phyloP scores from a whole-genome alignment of 139 green algal genomes.

The Zygnema cylindricum region DNA sequence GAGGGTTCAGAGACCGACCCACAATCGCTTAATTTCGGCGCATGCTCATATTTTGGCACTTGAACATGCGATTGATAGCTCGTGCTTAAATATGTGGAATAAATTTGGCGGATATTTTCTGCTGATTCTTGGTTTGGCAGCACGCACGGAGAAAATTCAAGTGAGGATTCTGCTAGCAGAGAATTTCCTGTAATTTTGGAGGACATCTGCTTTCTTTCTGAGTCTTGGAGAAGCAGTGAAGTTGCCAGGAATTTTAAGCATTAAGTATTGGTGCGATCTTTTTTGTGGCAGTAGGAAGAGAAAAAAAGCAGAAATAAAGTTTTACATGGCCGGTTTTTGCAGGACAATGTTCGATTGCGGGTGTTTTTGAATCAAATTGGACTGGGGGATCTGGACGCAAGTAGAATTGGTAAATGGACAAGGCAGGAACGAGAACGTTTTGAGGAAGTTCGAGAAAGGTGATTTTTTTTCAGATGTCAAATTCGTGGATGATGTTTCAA shows the following conservation, averaged over 20 bases:
- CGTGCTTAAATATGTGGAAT: neutral
- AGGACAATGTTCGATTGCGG: slow-evolving; percentile 1
- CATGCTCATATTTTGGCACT: slow-evolving; percentile 14
- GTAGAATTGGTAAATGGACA: slow-evolving; percentile 4
- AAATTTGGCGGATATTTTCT: slow-evolving; percentile 14
- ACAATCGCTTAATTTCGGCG: neutral
- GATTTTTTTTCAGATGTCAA: too few relatives aligned
- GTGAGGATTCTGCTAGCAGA: neutral
- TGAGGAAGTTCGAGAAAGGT: slow-evolving; percentile 18
- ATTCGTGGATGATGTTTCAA: too few relatives aligned
- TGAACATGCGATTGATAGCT: neutral
- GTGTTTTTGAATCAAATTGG: slow-evolving; percentile 8
- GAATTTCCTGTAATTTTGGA: too few relatives aligned
- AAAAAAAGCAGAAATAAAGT: neutral
- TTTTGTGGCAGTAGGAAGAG: too few relatives aligned
- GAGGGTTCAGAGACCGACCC: neutral
- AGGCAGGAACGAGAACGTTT: neutral
- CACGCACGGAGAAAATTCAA: slow-evolving; percentile 1
- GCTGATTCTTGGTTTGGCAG: slow-evolving; percentile 1
- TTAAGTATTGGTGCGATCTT: too few relatives aligned
- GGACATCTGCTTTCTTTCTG: too few relatives aligned
- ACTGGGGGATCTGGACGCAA: neutral
- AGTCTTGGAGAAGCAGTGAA: too few relatives aligned
- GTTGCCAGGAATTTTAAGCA: too few relatives aligned
- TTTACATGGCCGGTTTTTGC: neutral